Base-by-base conservation (phyloP, 371 early-diverging fungal genomes). In the Lichtheimia corymbifera region DNA sequence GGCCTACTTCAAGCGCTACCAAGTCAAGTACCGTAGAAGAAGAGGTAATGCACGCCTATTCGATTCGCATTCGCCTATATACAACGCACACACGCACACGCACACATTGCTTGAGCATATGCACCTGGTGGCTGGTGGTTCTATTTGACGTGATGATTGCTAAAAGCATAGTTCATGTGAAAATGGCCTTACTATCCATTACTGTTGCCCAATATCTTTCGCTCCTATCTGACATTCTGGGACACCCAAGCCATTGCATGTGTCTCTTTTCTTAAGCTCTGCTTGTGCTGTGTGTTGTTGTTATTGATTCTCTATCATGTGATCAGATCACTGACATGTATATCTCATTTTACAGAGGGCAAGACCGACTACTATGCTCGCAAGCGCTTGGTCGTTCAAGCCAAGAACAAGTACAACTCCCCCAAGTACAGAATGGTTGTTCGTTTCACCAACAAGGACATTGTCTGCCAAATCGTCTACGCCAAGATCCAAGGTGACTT, bases 291-390 rank as follows among this genome's bases (percentile, higher is more conserved):
- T 47, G 47, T 47, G 22, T 28, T 28, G 28, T 28, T 22, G 22
- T 22, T 22, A 4, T 28, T 28, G 28, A 5, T 5, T 28, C 28
- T 28, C 4, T 28, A 28, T 28, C 28, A 28, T 28, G 28, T 28
- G 28, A 28, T 28, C 28, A 28, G 28, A 28, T 28, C 7, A 53
- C 5, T 42, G 20, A 54, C 44, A 24, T 54, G 25, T 42, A 49
- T 30, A 49, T 30, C 5, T 18, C 18, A 7, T 12, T 14, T 50
- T 40, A 59, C 69, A 95, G 98, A 99, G 95, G 99, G 99, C 62
- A 99, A 99, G 93, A 99, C 99, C 74, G 99, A 99, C 89, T 99
- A 99, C 98, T 97, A 96, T 81, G 99, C 99, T 74, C 93, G 99
- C 79, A 97, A 95, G 91, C 94, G 97, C 4, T 55, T 66, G 30